Evolutionary conservation across 2,329 filamentous ascomycete genomes (phyloP).

Genomic region (Pleoardoris graminearum): DNA sequence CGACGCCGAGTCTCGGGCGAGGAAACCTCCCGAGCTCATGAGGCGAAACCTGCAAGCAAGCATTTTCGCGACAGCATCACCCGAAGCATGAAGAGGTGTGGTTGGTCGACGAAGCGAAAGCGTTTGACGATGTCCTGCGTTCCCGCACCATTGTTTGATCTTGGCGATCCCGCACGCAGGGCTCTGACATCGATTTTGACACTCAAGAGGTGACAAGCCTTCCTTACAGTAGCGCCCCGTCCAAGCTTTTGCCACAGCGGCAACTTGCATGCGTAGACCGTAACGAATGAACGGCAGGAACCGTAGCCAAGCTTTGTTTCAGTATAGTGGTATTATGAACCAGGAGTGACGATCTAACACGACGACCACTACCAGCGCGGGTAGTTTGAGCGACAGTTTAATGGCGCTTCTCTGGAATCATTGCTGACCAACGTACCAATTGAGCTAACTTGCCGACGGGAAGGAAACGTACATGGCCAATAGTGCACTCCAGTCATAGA

Average conservation of each 20-base stretch:
- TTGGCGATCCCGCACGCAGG: constrained; percentile 37
- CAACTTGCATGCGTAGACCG: constrained; percentile 10
- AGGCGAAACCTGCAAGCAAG: constrained; percentile 29
- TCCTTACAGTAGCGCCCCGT: constrained; percentile 12
- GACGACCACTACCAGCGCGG: constrained; percentile 12
- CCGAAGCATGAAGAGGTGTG: constrained; percentile 16
- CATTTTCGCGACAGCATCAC: constrained; percentile 24
- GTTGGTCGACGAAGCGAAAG: constrained; percentile 29
- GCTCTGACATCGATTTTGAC: constrained; percentile 24
- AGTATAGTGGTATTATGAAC: not conserved
- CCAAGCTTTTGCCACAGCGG: constrained; percentile 15
- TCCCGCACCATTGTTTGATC: constrained; percentile 44
- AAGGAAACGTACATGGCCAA: constrained; percentile 2
- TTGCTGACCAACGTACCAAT: constrained; percentile 1
- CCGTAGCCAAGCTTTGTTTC: constrained; percentile 18
- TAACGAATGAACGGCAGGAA: constrained; percentile 13
- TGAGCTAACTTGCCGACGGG: not conserved
- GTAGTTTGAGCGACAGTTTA: not conserved
- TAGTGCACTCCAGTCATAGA: not conserved
- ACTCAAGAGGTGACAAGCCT: constrained; percentile 27
- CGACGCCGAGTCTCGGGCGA: too few relatives aligned
- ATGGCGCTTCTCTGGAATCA: not conserved
- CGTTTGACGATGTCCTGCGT: constrained; percentile 32
- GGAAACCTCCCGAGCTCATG: too few relatives aligned
- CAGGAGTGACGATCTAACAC: not conserved